phyloP scores from a whole-genome alignment of 495 filamentous ascomycete genomes.

The Penicillium pancosmium region DNA sequence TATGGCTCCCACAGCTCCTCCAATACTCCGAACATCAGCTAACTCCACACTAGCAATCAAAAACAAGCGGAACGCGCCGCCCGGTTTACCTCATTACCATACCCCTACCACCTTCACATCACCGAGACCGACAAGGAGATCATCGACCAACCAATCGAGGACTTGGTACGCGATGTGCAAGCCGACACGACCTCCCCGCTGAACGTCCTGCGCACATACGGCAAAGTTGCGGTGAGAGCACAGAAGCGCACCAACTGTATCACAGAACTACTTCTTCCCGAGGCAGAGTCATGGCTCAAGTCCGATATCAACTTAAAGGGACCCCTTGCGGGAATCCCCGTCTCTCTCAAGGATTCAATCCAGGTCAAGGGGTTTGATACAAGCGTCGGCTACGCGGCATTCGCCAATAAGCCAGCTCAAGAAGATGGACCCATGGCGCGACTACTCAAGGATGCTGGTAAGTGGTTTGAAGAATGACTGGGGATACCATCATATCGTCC shows the following conservation, averaged over 20 bases:
- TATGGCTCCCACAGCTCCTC: background rate
- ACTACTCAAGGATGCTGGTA: constrained; percentile 84
- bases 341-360: constrained; percentile 88
- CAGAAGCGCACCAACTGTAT: constrained; percentile 89
- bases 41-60: constrained; percentile 57
- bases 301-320: constrained; percentile 74
- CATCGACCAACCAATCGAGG: constrained; percentile 72
- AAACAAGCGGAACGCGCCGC: constrained; percentile 77
- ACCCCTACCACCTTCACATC: constrained; percentile 66
- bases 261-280: constrained; percentile 83
- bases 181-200: constrained; percentile 62
- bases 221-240: constrained; percentile 82
- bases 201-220: constrained; percentile 84
- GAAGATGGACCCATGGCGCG: constrained; percentile 75
- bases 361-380: constrained; percentile 85
- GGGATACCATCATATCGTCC: background rate
- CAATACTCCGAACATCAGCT: background rate
- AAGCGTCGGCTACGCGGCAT: constrained; percentile 77
- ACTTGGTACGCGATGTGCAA: constrained; percentile 79
- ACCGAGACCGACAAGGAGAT: constrained; percentile 62
- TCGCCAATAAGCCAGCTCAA: constrained; percentile 63
- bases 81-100: constrained; percentile 67
- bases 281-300: constrained; percentile 78
- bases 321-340: constrained; percentile 85
- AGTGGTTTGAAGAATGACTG: constrained; percentile 5